Evolutionary conservation across 2,329 filamentous ascomycete species (phyloP).

Genomic region (Colletotrichum phormii): DNA sequence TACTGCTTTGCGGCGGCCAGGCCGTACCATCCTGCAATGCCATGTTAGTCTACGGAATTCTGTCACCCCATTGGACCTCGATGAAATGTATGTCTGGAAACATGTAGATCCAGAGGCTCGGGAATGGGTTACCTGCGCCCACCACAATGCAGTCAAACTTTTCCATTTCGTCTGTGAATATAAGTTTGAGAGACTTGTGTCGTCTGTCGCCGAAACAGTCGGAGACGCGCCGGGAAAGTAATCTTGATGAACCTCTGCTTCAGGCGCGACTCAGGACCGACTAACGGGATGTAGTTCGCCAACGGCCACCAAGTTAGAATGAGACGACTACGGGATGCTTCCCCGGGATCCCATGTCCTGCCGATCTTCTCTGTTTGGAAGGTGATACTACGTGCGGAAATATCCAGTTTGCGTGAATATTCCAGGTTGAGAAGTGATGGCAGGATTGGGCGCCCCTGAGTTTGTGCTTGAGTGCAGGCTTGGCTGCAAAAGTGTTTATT

Average conservation of each 20-base stretch:
- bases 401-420: neutral
- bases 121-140: conserved; percentile 62
- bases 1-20: conserved; percentile 72
- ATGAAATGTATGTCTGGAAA: neutral
- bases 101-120: neutral
- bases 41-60: neutral
- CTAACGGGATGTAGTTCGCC: neutral
- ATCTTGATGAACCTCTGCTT: neutral
- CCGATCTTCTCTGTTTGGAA: conserved; percentile 4
- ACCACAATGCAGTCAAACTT: conserved; percentile 59
- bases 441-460: neutral
- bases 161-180: conserved; percentile 48
- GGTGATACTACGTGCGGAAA: neutral
- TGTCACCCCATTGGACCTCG: neutral
- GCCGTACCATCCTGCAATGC: conserved; percentile 60
- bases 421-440: neutral
- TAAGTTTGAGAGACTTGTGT: neutral
- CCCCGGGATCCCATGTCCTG: conserved; percentile 1
- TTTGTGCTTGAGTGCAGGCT: neutral
- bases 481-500: neutral
- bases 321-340: neutral
- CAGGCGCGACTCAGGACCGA: neutral
- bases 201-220: neutral
- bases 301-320: conserved; percentile 8
- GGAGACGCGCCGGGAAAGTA: neutral